Evolutionary conservation across 2,329 filamentous ascomycete species (phyloP), one percentile per base, ranked within the genome.

Genomic region (Epichloe typhina): DNA sequence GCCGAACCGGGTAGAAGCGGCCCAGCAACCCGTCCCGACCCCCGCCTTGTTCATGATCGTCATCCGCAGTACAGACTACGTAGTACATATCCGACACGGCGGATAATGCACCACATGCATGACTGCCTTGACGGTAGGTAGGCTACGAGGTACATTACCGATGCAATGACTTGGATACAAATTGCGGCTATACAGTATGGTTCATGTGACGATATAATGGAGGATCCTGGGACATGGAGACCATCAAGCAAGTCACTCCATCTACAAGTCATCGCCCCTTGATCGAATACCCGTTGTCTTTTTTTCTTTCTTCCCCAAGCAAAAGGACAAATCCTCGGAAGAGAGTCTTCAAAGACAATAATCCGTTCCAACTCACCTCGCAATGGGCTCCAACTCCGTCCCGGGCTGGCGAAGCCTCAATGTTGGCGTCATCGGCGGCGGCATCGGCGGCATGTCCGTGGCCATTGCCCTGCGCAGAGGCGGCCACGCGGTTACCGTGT

Each of bases 401-500:
- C 47, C 51, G 1, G 61, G 64, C 47, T 79, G 75, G 75, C 66
- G 66, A 44, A 62, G 59, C 6, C 69, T 79, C 21, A 69, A 57
- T 33, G 66, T 73, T 21, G 69, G 64, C 17, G 66, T 75, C 31
- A 54, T 75, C 4, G 72, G 72, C 38, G 72, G 71, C 13, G 72
- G 72, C 40, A 73, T 75, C 40, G 72, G 72, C 12, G 72, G 72
- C 55, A 66, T 74, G 60, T 70, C 66, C 1, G 69, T 63, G 2
- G 72, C 71, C 5, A 70, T 74, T 36, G 66, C 73, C 0, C 66
- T 75, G 12, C 70, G 72, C 4, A 69, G 70, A 21, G 67, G 69
- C 2, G 73, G 73, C 19, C 73, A 75, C 57, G 47, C 59, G 1
- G 72, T 75, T 2, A 83, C 77, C 19, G 75, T 86, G 54, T 86